A percentile compares a stretch with the other conserved stretches of the same genome.
phyloP scores from a whole-genome alignment of 208 protist species.

The Herpetomonas muscarum region DNA sequence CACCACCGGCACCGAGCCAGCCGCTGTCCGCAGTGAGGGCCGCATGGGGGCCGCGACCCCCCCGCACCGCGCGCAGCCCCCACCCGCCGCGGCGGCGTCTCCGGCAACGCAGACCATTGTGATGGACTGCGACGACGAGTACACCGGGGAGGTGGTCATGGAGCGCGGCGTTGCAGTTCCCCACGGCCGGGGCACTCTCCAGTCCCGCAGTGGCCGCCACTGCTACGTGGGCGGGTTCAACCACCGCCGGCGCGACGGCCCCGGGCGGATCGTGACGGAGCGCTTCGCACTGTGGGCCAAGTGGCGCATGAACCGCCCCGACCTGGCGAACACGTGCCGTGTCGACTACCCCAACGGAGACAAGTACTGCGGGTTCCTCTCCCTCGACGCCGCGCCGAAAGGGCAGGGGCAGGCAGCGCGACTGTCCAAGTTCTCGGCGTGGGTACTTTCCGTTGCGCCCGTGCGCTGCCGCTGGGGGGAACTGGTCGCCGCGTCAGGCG shows the following conservation, averaged over 20 bases:
- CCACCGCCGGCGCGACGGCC: slow-evolving; percentile 62
- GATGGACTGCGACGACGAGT: slow-evolving; percentile 59
- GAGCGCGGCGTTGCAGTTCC: slow-evolving; percentile 34
- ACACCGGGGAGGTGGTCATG: slow-evolving; percentile 40
- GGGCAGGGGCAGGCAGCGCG: not conserved
- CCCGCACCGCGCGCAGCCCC: no score
- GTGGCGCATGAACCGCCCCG: slow-evolving; percentile 73
- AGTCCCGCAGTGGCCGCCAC: slow-evolving; percentile 33
- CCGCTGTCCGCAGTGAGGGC: no score
- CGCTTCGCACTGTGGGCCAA: slow-evolving; percentile 56
- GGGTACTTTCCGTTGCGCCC: slow-evolving; percentile 32
- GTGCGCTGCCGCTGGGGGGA: slow-evolving; percentile 65
- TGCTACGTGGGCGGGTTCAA: slow-evolving; percentile 69
- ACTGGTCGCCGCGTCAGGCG: slow-evolving; percentile 39
- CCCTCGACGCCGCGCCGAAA: slow-evolving; percentile 11
- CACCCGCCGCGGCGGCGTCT: no score
- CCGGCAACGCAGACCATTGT: slow-evolving; percentile 11
- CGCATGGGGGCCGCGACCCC: no score
- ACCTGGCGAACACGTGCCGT: slow-evolving; percentile 36
- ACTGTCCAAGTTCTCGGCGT: slow-evolving; percentile 61
- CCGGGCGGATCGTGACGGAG: slow-evolving; percentile 52
- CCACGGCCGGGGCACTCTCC: slow-evolving; percentile 60
- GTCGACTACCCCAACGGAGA: slow-evolving; percentile 57
- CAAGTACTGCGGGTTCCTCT: slow-evolving; percentile 58
- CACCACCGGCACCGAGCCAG: no score